Conservation (phyloP, 2,329 filamentous ascomycete genomes). For the Escovopsis weberi region DNA sequence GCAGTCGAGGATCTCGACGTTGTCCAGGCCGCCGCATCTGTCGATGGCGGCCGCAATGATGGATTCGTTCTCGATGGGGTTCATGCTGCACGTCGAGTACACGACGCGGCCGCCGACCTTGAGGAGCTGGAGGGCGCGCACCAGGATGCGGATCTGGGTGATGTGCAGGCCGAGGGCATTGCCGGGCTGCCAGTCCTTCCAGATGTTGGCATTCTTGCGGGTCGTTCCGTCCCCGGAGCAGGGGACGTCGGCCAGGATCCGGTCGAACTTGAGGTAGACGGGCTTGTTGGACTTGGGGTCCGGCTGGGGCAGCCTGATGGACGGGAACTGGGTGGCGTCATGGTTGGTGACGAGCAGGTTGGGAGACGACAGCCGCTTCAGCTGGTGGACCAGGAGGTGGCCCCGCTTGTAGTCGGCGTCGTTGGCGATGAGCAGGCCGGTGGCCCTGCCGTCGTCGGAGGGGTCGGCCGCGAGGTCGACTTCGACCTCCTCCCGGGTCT, state of each 20-base stretch:
- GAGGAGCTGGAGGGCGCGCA: conserved; percentile 86
- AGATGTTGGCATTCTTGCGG: conserved; percentile 85
- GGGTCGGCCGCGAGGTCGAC: conserved; percentile 43
- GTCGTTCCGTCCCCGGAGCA: conserved; percentile 92
- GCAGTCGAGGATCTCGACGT: conserved; percentile 76
- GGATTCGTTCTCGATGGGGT: conserved; percentile 93
- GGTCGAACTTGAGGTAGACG: conserved; percentile 87
- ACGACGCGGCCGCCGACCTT: conserved; percentile 90
- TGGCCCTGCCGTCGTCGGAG: conserved; percentile 71
- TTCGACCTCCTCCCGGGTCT: conserved; percentile 32
- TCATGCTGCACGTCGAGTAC: conserved; percentile 98
- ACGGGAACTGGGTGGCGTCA: conserved; percentile 89
- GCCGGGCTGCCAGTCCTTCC: conserved; percentile 86
- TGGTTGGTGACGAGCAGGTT: conserved; percentile 97
- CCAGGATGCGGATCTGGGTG: conserved; percentile 79
- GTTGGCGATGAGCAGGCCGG: conserved; percentile 86
- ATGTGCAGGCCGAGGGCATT: conserved; percentile 77
- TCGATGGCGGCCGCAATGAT: conserved; percentile 80
- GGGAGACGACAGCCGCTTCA: conserved; percentile 91
- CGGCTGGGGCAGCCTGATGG: conserved; percentile 61
- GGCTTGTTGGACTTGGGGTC: conserved; percentile 38
- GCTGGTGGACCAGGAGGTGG: conserved; percentile 94
- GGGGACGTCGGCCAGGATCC: conserved; percentile 89
- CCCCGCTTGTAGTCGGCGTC: conserved; percentile 93
- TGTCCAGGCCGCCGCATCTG: conserved; percentile 68